Evolutionary conservation across 805 yeast species (phyloP).

Genomic region (Lipomyces mesembrius): DNA sequence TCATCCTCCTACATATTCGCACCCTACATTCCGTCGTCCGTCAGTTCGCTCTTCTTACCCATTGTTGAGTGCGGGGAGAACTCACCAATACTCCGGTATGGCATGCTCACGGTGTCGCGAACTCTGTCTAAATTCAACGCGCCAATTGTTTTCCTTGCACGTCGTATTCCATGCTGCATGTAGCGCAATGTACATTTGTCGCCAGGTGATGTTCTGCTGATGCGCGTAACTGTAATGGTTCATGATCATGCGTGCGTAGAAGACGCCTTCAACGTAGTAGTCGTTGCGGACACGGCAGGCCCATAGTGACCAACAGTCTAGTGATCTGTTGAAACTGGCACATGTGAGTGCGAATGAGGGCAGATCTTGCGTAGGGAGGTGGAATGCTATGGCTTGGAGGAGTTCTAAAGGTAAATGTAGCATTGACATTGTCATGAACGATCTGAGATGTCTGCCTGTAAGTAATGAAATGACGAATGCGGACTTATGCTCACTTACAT

Average conservation of each 20-base stretch:
- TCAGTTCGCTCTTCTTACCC: neutral
- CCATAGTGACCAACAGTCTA: neutral
- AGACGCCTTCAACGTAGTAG: slow-evolving; percentile 2
- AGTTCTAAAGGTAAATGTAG: neutral
- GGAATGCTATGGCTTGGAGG: neutral
- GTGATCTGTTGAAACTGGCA: neutral
- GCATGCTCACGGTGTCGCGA: neutral
- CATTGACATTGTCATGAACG: neutral
- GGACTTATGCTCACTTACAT: too few species aligned
- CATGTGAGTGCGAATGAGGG: slow-evolving; percentile 8
- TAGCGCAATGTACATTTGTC: neutral
- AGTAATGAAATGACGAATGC: too few species aligned
- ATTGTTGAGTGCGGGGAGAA: neutral
- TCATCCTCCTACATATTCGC: slow-evolving; percentile 6
- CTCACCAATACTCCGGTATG: neutral
- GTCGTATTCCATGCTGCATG: slow-evolving; percentile 1
- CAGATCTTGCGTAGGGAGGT: neutral
- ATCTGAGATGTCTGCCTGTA: too few species aligned
- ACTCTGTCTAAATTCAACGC: neutral
- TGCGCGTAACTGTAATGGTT: neutral
- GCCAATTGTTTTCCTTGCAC: slow-evolving; percentile 1
- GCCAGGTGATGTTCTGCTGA: neutral
- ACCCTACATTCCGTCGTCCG: slow-evolving; percentile 8
- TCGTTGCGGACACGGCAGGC: neutral
- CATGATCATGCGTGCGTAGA: neutral